Evolutionary conservation across 1,284 basidiomycete species (phyloP).

Genomic region (Ganoderma sp.): DNA sequence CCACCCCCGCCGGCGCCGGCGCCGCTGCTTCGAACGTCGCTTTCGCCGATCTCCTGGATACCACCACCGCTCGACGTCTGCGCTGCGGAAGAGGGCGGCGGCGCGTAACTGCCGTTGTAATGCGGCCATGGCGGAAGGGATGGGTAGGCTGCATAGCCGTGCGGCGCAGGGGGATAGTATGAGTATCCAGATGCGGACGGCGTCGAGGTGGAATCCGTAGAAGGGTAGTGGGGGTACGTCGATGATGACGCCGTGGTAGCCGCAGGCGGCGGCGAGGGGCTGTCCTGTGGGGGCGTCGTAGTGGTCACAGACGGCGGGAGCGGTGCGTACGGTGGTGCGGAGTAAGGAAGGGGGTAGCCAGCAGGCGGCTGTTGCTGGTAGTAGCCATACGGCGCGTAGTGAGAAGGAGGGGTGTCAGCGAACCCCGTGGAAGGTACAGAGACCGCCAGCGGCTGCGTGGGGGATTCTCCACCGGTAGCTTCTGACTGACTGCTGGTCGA

Average conservation of each 20-base stretch:
- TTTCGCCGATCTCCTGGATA: conserved; percentile 30
- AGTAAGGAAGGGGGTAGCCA: conserved; percentile 31
- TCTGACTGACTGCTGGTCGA: conserved; percentile 34
- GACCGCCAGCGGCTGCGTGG: conserved; percentile 30
- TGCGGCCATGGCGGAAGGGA: conserved; percentile 34
- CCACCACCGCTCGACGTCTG: conserved; percentile 19
- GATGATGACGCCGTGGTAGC: conserved; percentile 20
- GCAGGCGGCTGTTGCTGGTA: conserved; percentile 33
- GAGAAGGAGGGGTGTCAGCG: conserved; percentile 27
- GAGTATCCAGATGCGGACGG: conserved; percentile 20
- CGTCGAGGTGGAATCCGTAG: conserved; percentile 16
- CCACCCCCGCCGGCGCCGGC: conserved; percentile 20
- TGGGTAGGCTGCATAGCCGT: conserved; percentile 30
- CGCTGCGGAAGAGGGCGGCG: conserved; percentile 14
- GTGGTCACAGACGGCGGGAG: conserved; percentile 29
- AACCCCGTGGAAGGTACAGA: conserved; percentile 35
- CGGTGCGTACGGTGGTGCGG: conserved; percentile 34
- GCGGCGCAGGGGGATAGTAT: conserved; percentile 29
- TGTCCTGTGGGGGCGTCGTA: conserved; percentile 36
- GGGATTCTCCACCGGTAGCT: conserved; percentile 31
- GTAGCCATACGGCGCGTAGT: conserved; percentile 37
- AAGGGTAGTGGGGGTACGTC: conserved; percentile 25
- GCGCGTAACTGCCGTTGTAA: conserved; percentile 33
- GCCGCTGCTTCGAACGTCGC: conserved; percentile 30
- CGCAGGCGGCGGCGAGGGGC: conserved; percentile 35